A percentile compares a stretch with the other conserved stretches of the same genome.
phyloP scores from a whole-genome alignment of 768 basidiomycete genomes.

The Hebeloma cylindrosporum region DNA sequence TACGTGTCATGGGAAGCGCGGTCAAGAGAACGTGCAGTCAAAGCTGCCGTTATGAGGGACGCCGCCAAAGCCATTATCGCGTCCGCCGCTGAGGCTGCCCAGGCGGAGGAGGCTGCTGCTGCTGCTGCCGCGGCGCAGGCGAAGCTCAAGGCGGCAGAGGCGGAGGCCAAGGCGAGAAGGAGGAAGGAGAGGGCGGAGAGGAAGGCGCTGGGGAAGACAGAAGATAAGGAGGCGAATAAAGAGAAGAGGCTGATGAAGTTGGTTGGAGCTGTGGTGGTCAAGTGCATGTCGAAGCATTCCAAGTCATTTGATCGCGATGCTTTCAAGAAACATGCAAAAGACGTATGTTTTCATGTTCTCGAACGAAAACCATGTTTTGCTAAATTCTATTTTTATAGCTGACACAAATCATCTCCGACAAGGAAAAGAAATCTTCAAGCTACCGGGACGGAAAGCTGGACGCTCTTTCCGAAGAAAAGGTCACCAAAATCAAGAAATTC shows the following conservation, averaged over 20 bases:
- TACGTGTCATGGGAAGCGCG: not conserved
- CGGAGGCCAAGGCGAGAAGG: conserved; percentile 29
- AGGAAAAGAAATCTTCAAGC: conserved; percentile 88
- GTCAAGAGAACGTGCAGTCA: not conserved
- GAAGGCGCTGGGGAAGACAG: conserved; percentile 43
- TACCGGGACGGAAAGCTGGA: conserved; percentile 78
- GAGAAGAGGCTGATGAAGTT: conserved; percentile 84
- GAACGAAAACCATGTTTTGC: conserved; percentile 3
- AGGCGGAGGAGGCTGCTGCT: conserved; percentile 26
- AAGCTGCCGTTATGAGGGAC: conserved; percentile 19
- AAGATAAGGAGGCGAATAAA: conserved; percentile 66
- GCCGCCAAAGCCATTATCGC: conserved; percentile 39
- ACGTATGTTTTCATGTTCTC: conserved; percentile 47
- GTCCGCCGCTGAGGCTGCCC: conserved; percentile 33
- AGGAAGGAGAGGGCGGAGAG: conserved; percentile 39
- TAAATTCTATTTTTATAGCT: conserved; percentile 49
- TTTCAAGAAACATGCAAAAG: conserved; percentile 96
- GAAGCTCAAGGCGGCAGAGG: conserved; percentile 30
- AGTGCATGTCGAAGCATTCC: conserved; percentile 87
- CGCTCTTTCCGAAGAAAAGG: conserved; percentile 81
- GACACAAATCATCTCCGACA: conserved; percentile 83
- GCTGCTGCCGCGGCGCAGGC: conserved; percentile 31
- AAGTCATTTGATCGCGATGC: conserved; percentile 70
- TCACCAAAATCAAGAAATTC: conserved; percentile 88
- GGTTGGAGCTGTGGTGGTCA: conserved; percentile 88